phyloP scores from a whole-genome alignment of 2,329 filamentous ascomycete genomes.

The Sphaerulina populicola region DNA sequence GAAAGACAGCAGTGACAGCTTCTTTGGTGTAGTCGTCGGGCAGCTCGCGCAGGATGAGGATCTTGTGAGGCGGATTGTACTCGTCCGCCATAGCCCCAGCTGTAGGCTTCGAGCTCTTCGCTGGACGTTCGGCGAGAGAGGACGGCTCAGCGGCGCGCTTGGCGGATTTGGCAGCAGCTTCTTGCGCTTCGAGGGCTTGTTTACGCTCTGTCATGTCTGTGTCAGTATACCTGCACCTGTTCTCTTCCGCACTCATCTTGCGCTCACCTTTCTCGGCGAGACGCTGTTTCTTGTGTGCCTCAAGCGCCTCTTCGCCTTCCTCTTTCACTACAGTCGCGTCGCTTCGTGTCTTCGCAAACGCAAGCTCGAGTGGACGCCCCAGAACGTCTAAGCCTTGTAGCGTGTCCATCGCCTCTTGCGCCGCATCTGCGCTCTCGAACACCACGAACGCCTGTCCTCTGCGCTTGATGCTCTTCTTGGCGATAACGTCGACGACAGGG shows the following conservation, averaged over 20 bases:
- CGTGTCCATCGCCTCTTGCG: constrained; percentile 73
- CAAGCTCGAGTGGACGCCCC: constrained; percentile 78
- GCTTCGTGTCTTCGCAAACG: constrained; percentile 72
- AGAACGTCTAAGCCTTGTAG: constrained; percentile 89
- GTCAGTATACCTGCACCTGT: constrained; percentile 42
- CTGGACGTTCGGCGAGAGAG: constrained; percentile 44
- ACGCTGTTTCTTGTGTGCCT: constrained; percentile 74
- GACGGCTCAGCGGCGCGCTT: constrained; percentile 47
- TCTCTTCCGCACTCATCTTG: background rate
- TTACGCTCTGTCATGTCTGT: constrained; percentile 52
- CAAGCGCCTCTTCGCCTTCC: constrained; percentile 71
- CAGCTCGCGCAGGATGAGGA: constrained; percentile 85
- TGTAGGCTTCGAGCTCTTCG: constrained; percentile 63
- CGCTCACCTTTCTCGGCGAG: constrained; percentile 76
- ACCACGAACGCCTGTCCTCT: constrained; percentile 96
- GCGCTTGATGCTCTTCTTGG: constrained; percentile 80
- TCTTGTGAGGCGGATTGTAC: constrained; percentile 95
- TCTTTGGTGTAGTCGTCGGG: constrained; percentile 81
- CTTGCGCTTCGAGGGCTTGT: constrained; percentile 71
- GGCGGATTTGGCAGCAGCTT: constrained; percentile 49
- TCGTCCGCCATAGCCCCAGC: constrained; percentile 84
- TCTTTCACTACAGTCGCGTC: constrained; percentile 75
- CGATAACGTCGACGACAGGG: constrained; percentile 71
- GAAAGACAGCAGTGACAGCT: constrained; percentile 69
- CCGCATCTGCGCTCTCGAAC: constrained; percentile 73